phyloP scores from a whole-genome alignment of 78 protist genomes.

The Dictyostelium citrinum region DNA sequence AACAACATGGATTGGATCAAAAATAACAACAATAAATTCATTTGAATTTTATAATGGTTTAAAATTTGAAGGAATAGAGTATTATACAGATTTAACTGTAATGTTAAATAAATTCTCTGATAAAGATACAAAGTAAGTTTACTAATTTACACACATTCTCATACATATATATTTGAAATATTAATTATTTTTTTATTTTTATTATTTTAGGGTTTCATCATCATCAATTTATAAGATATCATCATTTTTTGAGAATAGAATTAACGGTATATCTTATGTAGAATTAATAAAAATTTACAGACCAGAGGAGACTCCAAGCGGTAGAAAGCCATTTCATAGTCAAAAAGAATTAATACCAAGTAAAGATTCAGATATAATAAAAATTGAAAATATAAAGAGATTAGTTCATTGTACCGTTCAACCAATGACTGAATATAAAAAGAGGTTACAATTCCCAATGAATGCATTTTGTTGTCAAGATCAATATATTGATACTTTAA shows the following conservation, averaged over 20 bases:
- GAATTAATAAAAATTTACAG: background rate
- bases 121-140: constrained; percentile 7
- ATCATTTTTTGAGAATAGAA: background rate
- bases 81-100: constrained; percentile 30
- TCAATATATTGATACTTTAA: background rate
- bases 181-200: background rate
- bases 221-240: constrained; percentile 10
- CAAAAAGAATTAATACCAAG: background rate
- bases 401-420: constrained; percentile 17
- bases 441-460: background rate
- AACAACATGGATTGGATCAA: background rate
- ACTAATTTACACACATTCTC: background rate
- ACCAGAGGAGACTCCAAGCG: constrained; percentile 5
- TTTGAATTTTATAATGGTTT: constrained; percentile 35
- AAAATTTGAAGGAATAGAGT: constrained; percentile 28
- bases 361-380: background rate
- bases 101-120: background rate
- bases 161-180: no score
- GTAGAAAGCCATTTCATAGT: constrained; percentile 15
- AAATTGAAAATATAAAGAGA: background rate
- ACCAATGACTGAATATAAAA: background rate
- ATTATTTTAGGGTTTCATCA: background rate
- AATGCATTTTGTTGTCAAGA: constrained; percentile 44
- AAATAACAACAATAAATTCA: background rate
- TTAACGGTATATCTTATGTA: background rate